These are phyloP conservation scores for Tremellales sp. DNA, from an alignment of 1,284 basidiomycete species.

Conservation along the genomic window DNA sequence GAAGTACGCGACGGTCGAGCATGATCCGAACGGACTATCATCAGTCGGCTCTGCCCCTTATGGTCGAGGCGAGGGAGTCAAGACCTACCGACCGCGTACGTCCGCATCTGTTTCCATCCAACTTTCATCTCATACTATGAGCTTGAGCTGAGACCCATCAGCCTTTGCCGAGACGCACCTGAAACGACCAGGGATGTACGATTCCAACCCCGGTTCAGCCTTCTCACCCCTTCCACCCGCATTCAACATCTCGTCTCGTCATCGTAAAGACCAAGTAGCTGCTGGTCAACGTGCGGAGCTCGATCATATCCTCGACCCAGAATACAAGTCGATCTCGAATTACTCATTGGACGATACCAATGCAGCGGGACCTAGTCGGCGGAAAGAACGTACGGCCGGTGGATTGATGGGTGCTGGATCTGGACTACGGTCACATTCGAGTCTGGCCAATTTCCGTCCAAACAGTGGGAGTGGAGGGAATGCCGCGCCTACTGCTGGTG, in stretches of 20 bases:
- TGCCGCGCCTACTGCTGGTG: not conserved
- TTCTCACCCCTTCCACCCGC: slow-evolving; percentile 38
- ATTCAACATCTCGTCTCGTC: slow-evolving; percentile 25
- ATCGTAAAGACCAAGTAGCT: slow-evolving; percentile 31
- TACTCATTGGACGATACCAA: slow-evolving; percentile 18
- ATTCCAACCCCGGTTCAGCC: slow-evolving; percentile 33
- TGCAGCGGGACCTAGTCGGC: slow-evolving; percentile 28
- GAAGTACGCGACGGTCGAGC: slow-evolving; percentile 40
- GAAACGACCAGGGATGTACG: slow-evolving; percentile 30
- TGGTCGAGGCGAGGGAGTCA: slow-evolving; percentile 22
- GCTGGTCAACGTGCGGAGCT: slow-evolving; percentile 40
- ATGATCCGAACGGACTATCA: slow-evolving; percentile 32
- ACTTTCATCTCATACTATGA: not conserved
- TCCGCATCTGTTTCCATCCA: slow-evolving; percentile 1
- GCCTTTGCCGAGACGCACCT: slow-evolving; percentile 39
- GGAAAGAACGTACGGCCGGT: slow-evolving; percentile 9
- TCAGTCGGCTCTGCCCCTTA: slow-evolving; percentile 25
- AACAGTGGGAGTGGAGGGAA: not conserved
- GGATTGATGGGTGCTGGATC: slow-evolving; percentile 2
- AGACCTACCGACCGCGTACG: slow-evolving; percentile 45
- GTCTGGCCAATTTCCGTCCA: slow-evolving; percentile 19
- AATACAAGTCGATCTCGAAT: slow-evolving; percentile 26
- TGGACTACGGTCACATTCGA: slow-evolving; percentile 13
- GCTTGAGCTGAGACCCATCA: too few relatives aligned
- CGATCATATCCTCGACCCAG: slow-evolving; percentile 43